A percentile compares a stretch with the other conserved stretches of the same genome.
Conservation (phyloP, 208 protist species). For the Phytomonas sp. region DNA sequence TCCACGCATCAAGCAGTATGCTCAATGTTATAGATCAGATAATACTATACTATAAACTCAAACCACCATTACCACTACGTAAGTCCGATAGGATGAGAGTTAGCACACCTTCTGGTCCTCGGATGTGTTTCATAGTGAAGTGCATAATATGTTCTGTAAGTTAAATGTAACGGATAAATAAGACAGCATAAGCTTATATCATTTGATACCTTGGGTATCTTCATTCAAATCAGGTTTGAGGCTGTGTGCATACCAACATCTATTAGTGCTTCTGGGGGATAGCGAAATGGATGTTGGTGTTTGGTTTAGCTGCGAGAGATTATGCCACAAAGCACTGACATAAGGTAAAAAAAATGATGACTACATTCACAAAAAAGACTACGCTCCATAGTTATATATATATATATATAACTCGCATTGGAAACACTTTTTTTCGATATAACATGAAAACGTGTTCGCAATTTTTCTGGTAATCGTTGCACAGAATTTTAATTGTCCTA, state of each 20-base stretch:
- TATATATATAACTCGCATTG: slow-evolving; percentile 2
- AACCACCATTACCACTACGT: too few relatives aligned
- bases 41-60: too few relatives aligned
- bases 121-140: not conserved
- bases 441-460: not conserved
- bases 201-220: slow-evolving; percentile 8
- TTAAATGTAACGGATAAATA: slow-evolving; percentile 2
- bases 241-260: too few relatives aligned
- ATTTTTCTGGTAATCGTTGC: too few relatives aligned
- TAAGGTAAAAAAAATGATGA: not conserved
- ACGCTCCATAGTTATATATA: not conserved
- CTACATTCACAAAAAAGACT: too few relatives aligned
- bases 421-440: not conserved
- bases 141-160: not conserved
- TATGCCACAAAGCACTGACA: not conserved
- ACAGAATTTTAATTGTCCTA: too few relatives aligned
- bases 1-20: too few relatives aligned
- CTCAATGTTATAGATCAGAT: too few relatives aligned
- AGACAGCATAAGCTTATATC: slow-evolving; percentile 1
- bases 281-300: not conserved
- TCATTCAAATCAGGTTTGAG: not conserved
- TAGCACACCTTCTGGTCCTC: not conserved
- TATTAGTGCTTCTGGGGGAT: not conserved
- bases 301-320: not conserved
- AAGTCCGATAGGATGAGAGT: too few relatives aligned